A percentile compares a stretch with the other conserved stretches of the same genome.
Conservation (phyloP, 2,329 filamentous ascomycete species). For the Exophiala bonariae region DNA sequence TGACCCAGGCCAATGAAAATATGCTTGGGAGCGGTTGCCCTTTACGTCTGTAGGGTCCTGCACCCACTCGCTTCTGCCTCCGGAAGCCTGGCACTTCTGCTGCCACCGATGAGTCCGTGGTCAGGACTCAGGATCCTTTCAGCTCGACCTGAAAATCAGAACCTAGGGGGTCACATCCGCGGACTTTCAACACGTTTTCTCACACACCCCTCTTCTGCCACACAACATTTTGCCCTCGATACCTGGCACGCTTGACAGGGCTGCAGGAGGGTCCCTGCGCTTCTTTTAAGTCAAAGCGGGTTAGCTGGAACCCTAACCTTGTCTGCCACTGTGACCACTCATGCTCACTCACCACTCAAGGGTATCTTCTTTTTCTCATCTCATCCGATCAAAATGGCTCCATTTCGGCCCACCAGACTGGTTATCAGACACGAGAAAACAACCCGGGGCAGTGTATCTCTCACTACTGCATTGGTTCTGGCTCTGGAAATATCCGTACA, state of each 20-base stretch:
- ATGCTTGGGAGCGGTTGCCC: too few species aligned
- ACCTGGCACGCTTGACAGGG: slow-evolving; percentile 17
- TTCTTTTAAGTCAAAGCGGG: slow-evolving; percentile 4
- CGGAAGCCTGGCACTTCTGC: too few species aligned
- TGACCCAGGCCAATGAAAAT: too few species aligned
- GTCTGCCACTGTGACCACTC: neutral
- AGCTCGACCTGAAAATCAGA: neutral
- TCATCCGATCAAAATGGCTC: slow-evolving; percentile 4
- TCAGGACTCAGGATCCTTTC: too few species aligned
- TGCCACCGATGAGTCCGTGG: neutral
- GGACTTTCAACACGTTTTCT: neutral
- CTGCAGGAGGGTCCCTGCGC: slow-evolving; percentile 17
- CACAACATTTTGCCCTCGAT: too few species aligned
- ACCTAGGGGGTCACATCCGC: too few species aligned
- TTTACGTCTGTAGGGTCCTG: too few species aligned
- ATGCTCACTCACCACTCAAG: slow-evolving; percentile 8
- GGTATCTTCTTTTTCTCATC: slow-evolving; percentile 14
- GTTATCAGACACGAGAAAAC: slow-evolving; percentile 3
- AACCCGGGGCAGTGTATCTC: too few species aligned
- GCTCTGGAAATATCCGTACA: too few species aligned
- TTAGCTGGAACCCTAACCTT: neutral
- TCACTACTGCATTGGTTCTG: too few species aligned
- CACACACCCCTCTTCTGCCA: neutral
- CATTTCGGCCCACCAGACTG: slow-evolving; percentile 13
- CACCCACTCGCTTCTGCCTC: too few species aligned